Conservation (phyloP, 441 rosid genomes). For the Corymbia calophylla region DNA sequence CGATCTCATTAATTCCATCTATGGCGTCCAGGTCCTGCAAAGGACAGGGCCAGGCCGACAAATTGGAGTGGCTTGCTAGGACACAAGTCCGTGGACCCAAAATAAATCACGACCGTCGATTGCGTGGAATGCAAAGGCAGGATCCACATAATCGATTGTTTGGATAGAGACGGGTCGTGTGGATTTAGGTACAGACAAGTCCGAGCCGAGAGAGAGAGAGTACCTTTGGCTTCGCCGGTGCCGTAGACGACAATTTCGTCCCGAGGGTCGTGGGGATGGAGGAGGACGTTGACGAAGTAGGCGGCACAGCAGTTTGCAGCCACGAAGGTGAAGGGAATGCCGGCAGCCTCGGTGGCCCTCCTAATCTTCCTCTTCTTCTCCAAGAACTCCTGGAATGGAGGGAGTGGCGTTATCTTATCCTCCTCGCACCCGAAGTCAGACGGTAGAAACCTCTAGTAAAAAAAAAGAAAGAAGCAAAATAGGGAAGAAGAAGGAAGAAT, state of each 20-base stretch:
- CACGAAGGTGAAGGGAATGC: constrained; percentile 21
- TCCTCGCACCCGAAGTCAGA: constrained; percentile 46
- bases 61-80: not conserved
- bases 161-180: not conserved
- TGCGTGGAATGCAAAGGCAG: not conserved
- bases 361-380: constrained; percentile 29
- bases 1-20: not conserved
- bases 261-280: constrained; percentile 11
- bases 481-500: not conserved
- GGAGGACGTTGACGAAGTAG: constrained; percentile 22
- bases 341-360: constrained; percentile 32
- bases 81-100: not conserved
- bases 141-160: not conserved
- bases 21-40: not conserved
- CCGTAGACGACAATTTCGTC: constrained; percentile 18
- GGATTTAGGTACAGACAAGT: not conserved
- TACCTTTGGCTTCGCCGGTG: constrained; percentile 16
- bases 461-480: not conserved
- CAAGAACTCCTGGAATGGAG: constrained; percentile 21
- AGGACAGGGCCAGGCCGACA: not conserved
- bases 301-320: constrained; percentile 26
- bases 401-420: constrained; percentile 23
- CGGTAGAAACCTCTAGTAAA: constrained; percentile 30
- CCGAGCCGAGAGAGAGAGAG: not conserved
- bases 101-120: not conserved